These are phyloP conservation scores for Penicillium riverlandense DNA, from an alignment of 495 filamentous ascomycete genomes.

Conservation along the genomic window DNA sequence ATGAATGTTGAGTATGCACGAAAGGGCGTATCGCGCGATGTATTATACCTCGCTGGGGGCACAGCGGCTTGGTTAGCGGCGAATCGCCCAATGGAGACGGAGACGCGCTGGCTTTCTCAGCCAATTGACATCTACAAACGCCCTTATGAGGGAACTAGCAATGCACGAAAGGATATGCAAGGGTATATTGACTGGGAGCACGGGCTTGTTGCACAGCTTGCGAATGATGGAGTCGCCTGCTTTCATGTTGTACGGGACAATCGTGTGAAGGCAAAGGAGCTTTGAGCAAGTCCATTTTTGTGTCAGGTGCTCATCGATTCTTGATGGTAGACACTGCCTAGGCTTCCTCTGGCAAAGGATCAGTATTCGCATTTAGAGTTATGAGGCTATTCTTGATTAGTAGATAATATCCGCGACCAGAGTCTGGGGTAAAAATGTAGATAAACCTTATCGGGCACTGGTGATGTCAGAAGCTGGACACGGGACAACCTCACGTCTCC, in stretches of 20 bases:
- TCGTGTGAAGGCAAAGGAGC: too few relatives aligned
- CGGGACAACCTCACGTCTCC: too few relatives aligned
- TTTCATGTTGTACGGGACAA: constrained; percentile 14
- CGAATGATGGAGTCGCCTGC: constrained; percentile 17
- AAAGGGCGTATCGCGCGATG: background rate
- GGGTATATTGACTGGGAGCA: constrained; percentile 24
- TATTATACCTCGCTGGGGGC: constrained; percentile 12
- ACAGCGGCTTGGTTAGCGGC: constrained; percentile 15
- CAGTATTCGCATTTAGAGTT: too few relatives aligned
- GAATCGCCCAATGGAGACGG: constrained; percentile 11
- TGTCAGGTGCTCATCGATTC: too few relatives aligned
- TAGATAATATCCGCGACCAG: too few relatives aligned
- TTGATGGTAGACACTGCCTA: too few relatives aligned
- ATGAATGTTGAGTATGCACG: constrained; percentile 22
- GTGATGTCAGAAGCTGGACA: too few relatives aligned
- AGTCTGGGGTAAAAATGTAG: too few relatives aligned
- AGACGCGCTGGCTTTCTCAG: constrained; percentile 13
- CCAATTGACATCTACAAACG: constrained; percentile 21
- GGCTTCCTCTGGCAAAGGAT: too few relatives aligned
- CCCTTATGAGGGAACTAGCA: constrained; percentile 20
- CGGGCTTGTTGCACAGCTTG: constrained; percentile 19
- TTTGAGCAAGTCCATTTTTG: too few relatives aligned
- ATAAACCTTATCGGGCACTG: too few relatives aligned
- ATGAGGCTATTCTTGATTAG: too few relatives aligned
- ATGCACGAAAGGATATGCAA: constrained; percentile 20